phyloP scores from a whole-genome alignment of 129 eudicot genomes.

The Lactuca saligna region DNA sequence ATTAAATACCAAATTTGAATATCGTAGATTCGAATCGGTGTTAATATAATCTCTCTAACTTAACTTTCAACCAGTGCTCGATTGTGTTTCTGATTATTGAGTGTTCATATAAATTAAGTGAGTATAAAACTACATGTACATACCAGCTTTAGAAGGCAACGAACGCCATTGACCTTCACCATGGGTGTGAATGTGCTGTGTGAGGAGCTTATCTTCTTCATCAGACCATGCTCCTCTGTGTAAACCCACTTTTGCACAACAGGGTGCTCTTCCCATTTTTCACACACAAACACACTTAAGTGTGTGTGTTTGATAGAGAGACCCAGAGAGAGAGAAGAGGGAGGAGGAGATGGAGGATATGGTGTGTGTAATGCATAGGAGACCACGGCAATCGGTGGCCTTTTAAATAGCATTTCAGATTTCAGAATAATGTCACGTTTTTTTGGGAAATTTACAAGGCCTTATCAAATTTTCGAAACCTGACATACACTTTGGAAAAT shows the following conservation, averaged over 20 bases:
- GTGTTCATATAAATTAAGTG: too few species aligned
- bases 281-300: slow-evolving; percentile 8
- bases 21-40: background rate
- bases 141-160: slow-evolving; percentile 49
- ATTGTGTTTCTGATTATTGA: background rate
- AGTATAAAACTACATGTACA: background rate
- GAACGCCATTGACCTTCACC: slow-evolving; percentile 50
- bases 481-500: background rate
- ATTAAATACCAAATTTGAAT: too few species aligned
- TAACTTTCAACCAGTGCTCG: background rate
- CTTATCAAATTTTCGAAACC: background rate
- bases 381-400: slow-evolving; percentile 20
- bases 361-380: background rate
- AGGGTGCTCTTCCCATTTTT: slow-evolving; percentile 42
- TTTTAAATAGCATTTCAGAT: slow-evolving; percentile 13
- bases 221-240: slow-evolving; percentile 48
- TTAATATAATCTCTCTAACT: background rate
- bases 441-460: background rate
- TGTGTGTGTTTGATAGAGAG: slow-evolving; percentile 4
- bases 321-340: background rate
- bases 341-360: background rate
- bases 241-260: slow-evolving; percentile 43
- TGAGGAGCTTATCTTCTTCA: slow-evolving; percentile 42
- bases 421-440: background rate
- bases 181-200: slow-evolving; percentile 36